Evolutionary conservation across 2,329 filamentous ascomycete species (phyloP), one percentile per base, ranked within the genome.

Genomic region (Trichothecium sympodiale): DNA sequence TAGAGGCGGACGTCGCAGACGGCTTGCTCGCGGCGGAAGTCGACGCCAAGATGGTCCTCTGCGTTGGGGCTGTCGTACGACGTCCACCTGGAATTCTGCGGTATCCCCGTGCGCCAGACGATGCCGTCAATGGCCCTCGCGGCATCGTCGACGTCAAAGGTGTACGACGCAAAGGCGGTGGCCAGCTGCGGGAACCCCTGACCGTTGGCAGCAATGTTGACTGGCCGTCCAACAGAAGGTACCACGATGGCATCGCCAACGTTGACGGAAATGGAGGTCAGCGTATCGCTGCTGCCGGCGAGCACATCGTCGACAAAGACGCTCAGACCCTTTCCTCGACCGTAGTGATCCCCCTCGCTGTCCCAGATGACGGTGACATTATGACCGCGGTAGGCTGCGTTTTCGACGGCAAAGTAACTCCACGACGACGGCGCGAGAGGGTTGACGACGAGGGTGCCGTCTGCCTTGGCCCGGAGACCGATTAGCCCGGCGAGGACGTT

Each of bases 171-270:
- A 10, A 25, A 31, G 54, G 53, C 51, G 29, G 44, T 45, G 8
- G 58, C 57, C 30, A 57, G 55, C 30, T 51, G 49, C 14, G 41
- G 38, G 15, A 43, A 43, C 10, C 28, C 46, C 45, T 48, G 54
- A 34, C 39, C 55, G 35, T 64, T 64, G n/a, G 56, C 55, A 16
- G 60, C 55, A 39, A 64, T 62, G 42, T 64, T 64, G n/a, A 59
- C 45, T 8, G 13, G 4, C n/a, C n/a, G 4, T 17, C n/a, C 5
- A 16, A 10, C 6, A 25, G 10, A 6, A 25, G 6, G 6, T 25
- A 10, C 20, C 20, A 25, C 20, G 6, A 6, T 25, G 20, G 20
- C 20, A 25, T 25, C 20, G 20, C 20, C 20, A 10, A 25, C 20
- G 20, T 25, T 10, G 20, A 25, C 20, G 20, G 20, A 6, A 25